Base-by-base conservation (phyloP, 2,329 filamentous ascomycete species). In the Alternaria triticimaculans region DNA sequence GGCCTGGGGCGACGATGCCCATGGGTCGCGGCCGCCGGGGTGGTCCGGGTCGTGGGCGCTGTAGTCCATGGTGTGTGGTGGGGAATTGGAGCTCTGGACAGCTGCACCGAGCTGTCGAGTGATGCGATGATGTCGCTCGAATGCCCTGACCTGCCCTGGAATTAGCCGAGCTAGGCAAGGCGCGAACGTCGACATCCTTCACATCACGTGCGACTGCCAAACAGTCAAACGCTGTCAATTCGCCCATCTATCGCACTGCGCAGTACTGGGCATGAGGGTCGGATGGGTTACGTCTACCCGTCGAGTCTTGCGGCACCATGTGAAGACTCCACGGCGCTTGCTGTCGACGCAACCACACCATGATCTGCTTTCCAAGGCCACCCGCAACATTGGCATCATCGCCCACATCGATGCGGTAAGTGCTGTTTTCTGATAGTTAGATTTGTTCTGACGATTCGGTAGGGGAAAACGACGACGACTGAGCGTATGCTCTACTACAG, bases 401-500 rank as follows among this genome's bases (percentile, higher is more conserved):
- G 96, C 96, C 63, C 96, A 99, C 80, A 97, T 99, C 69, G 96
- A 98, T 89, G 96, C 96, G 60, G 87, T 88, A 78, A 70, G 85
- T 80, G n/a, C 6, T n/a, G 7, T 18, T 2, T 15, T 7, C 5
- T 9, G n/a, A 15, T 33, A 51, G 14, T 14, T 23, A 6, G 10
- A 21, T 15, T 0, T 25, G 3, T 1, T 30, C 65, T 73, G 33
- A 77, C 26, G 15, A 20, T 5, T 12, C 3, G 2, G 6, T 44
- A 88, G 86, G 96, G 96, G 9, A 99, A 99, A 85, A 99, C 96
- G 1, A 98, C 96, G 0, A 99, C 96, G 0, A 98, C 96, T 4
- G 96, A 99, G 88, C 94, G 96, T 62, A 98, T 98, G 95, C 91
- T 99, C 75, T 98, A 94, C 78, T 97, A 97, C 76, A 96, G 93